Base-by-base conservation (phyloP, 148 eudicot species). In the Salicornia ramosissima region DNA sequence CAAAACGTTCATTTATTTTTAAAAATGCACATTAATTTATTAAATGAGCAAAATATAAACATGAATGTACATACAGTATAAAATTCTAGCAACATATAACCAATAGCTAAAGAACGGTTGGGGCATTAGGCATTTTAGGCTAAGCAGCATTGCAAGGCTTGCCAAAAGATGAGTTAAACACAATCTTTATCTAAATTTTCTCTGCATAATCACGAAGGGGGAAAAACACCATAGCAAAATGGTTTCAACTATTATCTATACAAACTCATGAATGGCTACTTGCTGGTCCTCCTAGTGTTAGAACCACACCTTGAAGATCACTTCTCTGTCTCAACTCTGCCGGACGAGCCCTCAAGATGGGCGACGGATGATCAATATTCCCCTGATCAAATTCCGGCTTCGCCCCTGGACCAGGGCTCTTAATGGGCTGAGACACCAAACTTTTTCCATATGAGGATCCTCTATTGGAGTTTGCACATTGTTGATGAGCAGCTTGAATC, bases 201-300 rank as follows among this genome's bases (percentile, higher is more conserved):
- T 39, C 18, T 51, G 19, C 30, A 56, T 33, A 34, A 24, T 39
- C 6, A 59, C 22, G 30, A 55, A 51, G 54, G 18, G 52, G 54
- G 53, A 40, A 15, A 42, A 33, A 40, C 29, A 31, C 42, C 59
- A 19, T 7, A 65, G 12, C 16, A 34, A 56, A 65, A 36, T 26
- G 47, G 6, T 40, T 21, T 28, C 0, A 8, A 28, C 22, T 9
- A 29, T 10, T 15, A 25, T 43, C 34, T 54, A 60, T 46, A 76
- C 59, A 40, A 55, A 26, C 18, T 36, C 50, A 46, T 46, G 34
- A 34, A 29, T 36, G 73, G 30, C 73, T 77, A 78, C 71, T 75
- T 47, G 84, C 86, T 1, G 96, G 96, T 65, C 89, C 89, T 24
- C 96, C 96, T 42, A 93, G 86, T n/a, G 95, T 82, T 50, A 93